A percentile compares a stretch with the other conserved stretches of the same genome.
phyloP scores from a whole-genome alignment of 495 filamentous ascomycete genomes.

The Lepidopterella palustris region DNA sequence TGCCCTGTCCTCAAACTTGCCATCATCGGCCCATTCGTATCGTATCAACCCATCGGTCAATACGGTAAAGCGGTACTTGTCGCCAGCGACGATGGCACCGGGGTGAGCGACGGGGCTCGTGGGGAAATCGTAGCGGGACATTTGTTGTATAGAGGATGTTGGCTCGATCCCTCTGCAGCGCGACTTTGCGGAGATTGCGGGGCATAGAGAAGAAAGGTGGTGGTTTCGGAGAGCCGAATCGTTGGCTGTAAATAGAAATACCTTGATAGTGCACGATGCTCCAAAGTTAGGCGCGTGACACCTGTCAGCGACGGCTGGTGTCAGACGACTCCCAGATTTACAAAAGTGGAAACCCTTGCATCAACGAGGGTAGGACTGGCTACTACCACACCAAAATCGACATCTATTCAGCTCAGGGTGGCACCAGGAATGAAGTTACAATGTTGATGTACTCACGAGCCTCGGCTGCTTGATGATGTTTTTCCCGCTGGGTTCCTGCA shows the following conservation, averaged over 20 bases:
- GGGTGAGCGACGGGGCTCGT: slow-evolving; percentile 42
- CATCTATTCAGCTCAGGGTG: too few species aligned
- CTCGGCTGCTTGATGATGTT: too few species aligned
- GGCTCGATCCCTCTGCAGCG: not conserved
- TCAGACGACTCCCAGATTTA: not conserved
- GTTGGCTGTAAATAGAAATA: not conserved
- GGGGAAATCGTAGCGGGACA: slow-evolving; percentile 42
- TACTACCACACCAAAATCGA: too few species aligned
- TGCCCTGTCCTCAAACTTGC: slow-evolving; percentile 51
- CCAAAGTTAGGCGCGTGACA: not conserved
- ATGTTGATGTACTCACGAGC: too few species aligned
- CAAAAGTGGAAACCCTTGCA: not conserved
- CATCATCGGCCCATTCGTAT: slow-evolving; percentile 53
- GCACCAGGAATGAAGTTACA: too few species aligned
- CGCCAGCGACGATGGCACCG: slow-evolving; percentile 42
- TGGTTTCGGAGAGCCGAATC: not conserved
- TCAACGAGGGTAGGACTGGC: too few species aligned
- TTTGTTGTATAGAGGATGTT: not conserved
- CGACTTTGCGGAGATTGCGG: not conserved
- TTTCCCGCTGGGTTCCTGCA: too few species aligned
- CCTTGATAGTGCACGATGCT: not conserved
- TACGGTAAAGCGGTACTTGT: slow-evolving; percentile 50
- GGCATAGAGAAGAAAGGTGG: not conserved
- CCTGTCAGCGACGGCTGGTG: not conserved
- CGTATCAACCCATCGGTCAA: slow-evolving; percentile 47